Evolutionary conservation across 805 yeast species (phyloP), one percentile per base, ranked within the genome.

Genomic region (Ogataea trehaloabstinens): DNA sequence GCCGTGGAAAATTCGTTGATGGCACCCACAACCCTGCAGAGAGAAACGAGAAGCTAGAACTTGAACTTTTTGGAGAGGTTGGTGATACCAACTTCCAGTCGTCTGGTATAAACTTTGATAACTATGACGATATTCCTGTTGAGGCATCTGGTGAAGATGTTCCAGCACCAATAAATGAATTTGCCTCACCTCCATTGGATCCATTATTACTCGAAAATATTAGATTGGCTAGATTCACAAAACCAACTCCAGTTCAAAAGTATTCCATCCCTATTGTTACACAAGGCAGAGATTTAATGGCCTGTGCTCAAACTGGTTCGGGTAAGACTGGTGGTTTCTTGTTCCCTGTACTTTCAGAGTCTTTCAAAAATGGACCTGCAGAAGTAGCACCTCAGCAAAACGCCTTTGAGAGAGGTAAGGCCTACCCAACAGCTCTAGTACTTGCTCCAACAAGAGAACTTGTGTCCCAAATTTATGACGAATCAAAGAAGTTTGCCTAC

Each of bases 291-390:
- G 97, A 91, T 58, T 65, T 93, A 35, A 69, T 93, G 46, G 96
- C 96, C 1, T 87, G 96, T 73, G 97, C 98, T 1, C 98, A 96
- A 43, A 93, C 99, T 3, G 99, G 99, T 57, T 90, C 98, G 43
- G 99, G 99, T 79, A 93, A 93, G 74, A 93, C 99, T 62, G 99
- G 98, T 77, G 99, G 99, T 52, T 93, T 93, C 78, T 74, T 93
- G 63, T 93, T 93, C 85, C 99, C 99, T 49, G 95, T 93, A 40
- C 76, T 93, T 55, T 85, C 95, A 34, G 89, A 89, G 71, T 85
- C 95, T 45, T 93, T 83, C 71, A 71, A 78, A 64, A 78, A 73
- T 55, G 99, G 99, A 38, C 99, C 99, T 40, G 74, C 86, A 42
- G 72, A 77, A 42, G 60, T 66, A 30, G 68, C 74, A 28, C 33